Conservation (phyloP, 331 rosid genomes). For the Acacia concinna region DNA sequence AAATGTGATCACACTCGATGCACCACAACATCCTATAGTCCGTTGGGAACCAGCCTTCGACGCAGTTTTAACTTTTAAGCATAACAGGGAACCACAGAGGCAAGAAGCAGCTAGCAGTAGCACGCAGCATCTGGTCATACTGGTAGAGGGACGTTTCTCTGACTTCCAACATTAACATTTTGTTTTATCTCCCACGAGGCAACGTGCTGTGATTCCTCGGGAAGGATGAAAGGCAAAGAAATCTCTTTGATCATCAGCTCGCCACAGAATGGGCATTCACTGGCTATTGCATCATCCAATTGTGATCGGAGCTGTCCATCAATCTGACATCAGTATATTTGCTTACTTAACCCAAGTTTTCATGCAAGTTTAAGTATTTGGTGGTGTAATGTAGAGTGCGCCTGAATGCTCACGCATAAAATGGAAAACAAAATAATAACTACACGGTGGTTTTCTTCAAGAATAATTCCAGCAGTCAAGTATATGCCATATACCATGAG, state of each 20-base stretch:
- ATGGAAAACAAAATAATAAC: not conserved
- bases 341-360: conserved; percentile 9
- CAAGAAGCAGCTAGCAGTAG: not conserved
- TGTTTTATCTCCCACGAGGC: conserved; percentile 82
- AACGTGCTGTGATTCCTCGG: conserved; percentile 69
- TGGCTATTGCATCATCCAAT: conserved; percentile 90
- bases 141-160: conserved; percentile 64
- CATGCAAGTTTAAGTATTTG: conserved; percentile 8
- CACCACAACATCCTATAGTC: conserved; percentile 9
- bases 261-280: conserved; percentile 96
- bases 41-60: conserved; percentile 22
- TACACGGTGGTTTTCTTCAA: not conserved
- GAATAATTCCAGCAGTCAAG: not conserved
- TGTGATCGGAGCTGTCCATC: conserved; percentile 81
- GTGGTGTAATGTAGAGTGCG: not conserved
- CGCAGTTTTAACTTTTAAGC: not conserved
- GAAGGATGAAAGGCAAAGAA: conserved; percentile 69
- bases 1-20: not conserved
- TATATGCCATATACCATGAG: not conserved
- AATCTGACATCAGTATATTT: conserved; percentile 19
- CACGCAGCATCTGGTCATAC: conserved; percentile 36
- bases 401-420: not conserved
- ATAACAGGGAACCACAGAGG: not conserved
- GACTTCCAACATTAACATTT: conserved; percentile 59
- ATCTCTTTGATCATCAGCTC: conserved; percentile 89